Percentiles rank a stretch among this genome's conserved stretches.
phyloP scores from a whole-genome alignment of 768 basidiomycete species.

The Mycena indigotica region DNA sequence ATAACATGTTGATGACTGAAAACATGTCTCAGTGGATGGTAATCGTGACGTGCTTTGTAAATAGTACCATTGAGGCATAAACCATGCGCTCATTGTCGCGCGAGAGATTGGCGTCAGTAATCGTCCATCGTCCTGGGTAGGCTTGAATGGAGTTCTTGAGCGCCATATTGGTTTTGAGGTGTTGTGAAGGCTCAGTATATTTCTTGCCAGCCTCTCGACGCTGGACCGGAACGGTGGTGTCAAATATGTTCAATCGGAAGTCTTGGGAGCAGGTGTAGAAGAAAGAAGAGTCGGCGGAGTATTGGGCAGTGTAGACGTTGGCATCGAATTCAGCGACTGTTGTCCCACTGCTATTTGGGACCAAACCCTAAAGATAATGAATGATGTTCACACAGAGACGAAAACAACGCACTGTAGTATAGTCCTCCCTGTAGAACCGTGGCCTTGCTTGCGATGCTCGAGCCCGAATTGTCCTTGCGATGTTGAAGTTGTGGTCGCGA shows the following conservation, averaged over 20 bases:
- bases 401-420: conserved; percentile 48
- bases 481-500: conserved; percentile 44
- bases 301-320: conserved; percentile 87
- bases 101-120: conserved; percentile 92
- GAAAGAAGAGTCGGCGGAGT: conserved; percentile 85
- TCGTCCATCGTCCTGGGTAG: conserved; percentile 82
- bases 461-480: conserved; percentile 52
- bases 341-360: conserved; percentile 81
- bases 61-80: conserved; percentile 82
- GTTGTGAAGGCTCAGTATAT: conserved; percentile 13
- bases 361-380: conserved; percentile 50
- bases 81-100: conserved; percentile 91
- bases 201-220: conserved; percentile 23
- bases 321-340: conserved; percentile 71
- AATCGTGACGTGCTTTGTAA: not conserved
- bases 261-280: conserved; percentile 95
- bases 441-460: conserved; percentile 39
- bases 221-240: conserved; percentile 57
- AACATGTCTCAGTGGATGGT: conserved; percentile 8
- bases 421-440: conserved; percentile 50
- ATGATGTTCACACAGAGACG: not conserved
- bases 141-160: conserved; percentile 72
- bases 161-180: conserved; percentile 47
- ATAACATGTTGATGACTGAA: conserved; percentile 70
- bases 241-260: conserved; percentile 88